Base-by-base conservation (phyloP, 2,329 filamentous ascomycete genomes). In the Penicillium sclerotiorum region DNA sequence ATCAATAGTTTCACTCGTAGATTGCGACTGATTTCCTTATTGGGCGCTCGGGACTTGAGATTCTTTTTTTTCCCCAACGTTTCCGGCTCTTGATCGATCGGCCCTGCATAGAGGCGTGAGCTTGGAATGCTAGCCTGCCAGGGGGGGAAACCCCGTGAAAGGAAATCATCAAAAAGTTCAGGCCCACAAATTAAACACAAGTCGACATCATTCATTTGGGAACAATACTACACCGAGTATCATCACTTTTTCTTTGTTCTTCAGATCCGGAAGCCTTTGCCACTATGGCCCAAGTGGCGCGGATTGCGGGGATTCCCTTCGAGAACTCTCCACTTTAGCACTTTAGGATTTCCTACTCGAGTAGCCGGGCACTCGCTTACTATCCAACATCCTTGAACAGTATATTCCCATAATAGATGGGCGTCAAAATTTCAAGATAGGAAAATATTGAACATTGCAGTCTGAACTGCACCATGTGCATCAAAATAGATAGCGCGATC, bases 131-230 rank as follows among this genome's bases (percentile, higher is more conserved):
- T 20, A 42, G 8, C 35, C n/a, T 46, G 45, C 45, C 42, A 52
- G 46, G 47, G 42, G 47, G 11, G 17, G 21, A 6, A 32, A 32
- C 2, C n/a, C 27, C n/a, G 9, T 28, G 21, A 18, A 35, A n/a
- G 30, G 28, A 39, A 21, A 20, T 21, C 33, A 46, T 52, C 21
- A 40, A n/a, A n/a, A n/a, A n/a, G n/a, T n/a, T n/a, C n/a, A n/a
- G 57, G 51, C 52, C 58, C 57, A 59, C 58, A 52, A 42, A 52
- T 50, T 53, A 58, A 58, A 54, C 56, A 54, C 49, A 48, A 43
- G 50, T 52, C 46, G 46, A 58, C 55, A 60, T 60, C 58, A 60
- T 59, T 37, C 15, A 36, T 49, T 41, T 43, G 30, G 17, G n/a
- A 12, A 32, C 2, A 33, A 13, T 43, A 30, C 13, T 23, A n/a